Conservation (phyloP, 805 yeast genomes). For the Kluyveromyces aestuarii region DNA sequence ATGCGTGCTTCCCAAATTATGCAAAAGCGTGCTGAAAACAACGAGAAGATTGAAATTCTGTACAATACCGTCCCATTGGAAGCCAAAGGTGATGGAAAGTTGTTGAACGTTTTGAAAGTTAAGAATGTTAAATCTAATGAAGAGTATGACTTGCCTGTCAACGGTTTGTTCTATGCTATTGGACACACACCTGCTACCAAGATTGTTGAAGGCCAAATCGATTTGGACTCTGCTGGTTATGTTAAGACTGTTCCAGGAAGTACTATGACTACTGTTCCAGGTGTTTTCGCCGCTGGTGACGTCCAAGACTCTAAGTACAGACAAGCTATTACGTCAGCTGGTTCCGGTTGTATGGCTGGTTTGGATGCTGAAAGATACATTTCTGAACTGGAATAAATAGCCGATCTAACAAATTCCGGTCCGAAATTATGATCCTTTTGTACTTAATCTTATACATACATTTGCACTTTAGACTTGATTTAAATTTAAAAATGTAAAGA, state of each 20-base stretch:
- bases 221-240: constrained; percentile 83
- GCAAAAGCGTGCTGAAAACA: constrained; percentile 83
- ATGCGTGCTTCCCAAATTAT: constrained; percentile 93
- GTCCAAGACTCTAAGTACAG: constrained; percentile 95
- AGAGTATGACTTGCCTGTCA: constrained; percentile 60
- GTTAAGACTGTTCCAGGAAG: constrained; percentile 86
- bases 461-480: too few relatives aligned
- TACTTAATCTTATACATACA: too few relatives aligned
- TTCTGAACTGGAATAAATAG: constrained; percentile 42
- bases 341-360: constrained; percentile 99
- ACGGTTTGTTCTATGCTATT: constrained; percentile 94
- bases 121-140: constrained; percentile 67
- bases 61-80: constrained; percentile 79
- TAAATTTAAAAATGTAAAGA: too few relatives aligned
- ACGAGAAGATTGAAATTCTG: constrained; percentile 84
- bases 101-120: constrained; percentile 55
- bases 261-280: constrained; percentile 73
- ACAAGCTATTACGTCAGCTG: constrained; percentile 99
- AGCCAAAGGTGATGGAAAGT: constrained; percentile 91
- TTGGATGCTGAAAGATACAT: constrained; percentile 84
- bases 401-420: not conserved
- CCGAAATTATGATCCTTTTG: too few relatives aligned
- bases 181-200: constrained; percentile 95
- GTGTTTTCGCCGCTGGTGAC: constrained; percentile 98
- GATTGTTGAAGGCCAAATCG: constrained; percentile 67